These are phyloP conservation scores for Pseudogymnoascus sp. DNA, from an alignment of 2,329 filamentous ascomycete genomes.

Conservation along the genomic window DNA sequence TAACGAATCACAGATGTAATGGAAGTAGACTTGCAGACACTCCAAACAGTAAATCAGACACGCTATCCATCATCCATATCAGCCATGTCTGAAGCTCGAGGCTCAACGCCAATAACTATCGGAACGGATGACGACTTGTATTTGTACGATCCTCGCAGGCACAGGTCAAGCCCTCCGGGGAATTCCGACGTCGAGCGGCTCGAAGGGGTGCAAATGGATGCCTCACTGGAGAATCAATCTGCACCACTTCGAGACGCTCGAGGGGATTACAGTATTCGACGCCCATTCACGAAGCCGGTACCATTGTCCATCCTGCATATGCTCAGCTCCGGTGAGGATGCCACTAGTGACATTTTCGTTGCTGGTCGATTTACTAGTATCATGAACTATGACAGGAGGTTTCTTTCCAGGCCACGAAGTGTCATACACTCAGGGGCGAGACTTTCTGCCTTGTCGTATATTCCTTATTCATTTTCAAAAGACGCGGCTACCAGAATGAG, in stretches of 20 bases:
- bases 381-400: conserved; percentile 79
- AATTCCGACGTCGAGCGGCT: conserved; percentile 23
- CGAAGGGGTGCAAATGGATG: not conserved
- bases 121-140: conserved; percentile 76
- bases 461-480: conserved; percentile 60
- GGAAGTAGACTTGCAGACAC: conserved; percentile 69
- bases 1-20: conserved; percentile 46
- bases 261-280: not conserved
- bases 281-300: conserved; percentile 32
- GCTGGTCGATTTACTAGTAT: conserved; percentile 84
- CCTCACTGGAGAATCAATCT: too few species aligned
- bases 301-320: conserved; percentile 77
- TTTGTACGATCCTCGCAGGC: conserved; percentile 64
- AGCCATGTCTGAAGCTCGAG: conserved; percentile 61
- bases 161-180: conserved; percentile 13
- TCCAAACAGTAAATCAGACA: conserved; percentile 60
- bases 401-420: conserved; percentile 66
- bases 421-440: conserved; percentile 78
- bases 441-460: conserved; percentile 61
- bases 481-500: conserved; percentile 51
- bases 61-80: conserved; percentile 77
- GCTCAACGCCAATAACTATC: conserved; percentile 66
- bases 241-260: too few species aligned
- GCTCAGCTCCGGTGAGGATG: conserved; percentile 40
- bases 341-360: conserved; percentile 70